Evolutionary conservation across 257 asterid species (phyloP), one percentile per base, ranked within the genome.

Genomic region (Solanum virginianum): DNA sequence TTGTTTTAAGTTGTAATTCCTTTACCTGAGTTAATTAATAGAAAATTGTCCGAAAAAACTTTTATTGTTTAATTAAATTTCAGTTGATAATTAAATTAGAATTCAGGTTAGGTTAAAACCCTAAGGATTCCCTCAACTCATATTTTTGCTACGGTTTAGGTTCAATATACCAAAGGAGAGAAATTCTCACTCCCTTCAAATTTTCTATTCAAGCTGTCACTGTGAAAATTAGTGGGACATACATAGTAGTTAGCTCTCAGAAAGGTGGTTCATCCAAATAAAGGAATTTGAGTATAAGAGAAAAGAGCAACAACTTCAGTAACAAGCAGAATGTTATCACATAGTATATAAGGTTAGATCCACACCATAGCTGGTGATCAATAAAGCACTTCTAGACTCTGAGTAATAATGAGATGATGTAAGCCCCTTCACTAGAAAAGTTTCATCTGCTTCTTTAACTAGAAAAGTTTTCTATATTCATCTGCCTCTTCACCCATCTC

Each of bases 401-500:
- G 32, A 63, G 51, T n/a, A 55, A 32, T 26, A 80, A 24, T 45
- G 54, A 81, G 77, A 62, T 72, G 60, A 49, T 26, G 59, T 16
- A 77, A 8, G 82, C 47, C 47, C 74, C 63, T 81, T 91, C 90
- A 92, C 47, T 72, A 36, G 86, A 95, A 89, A 72, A 95, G 95
- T 87, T 96, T 96, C 66, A 59, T n/a, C 66, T 26, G 82, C 63
- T n/a, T 81, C 69, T 82, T 91, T 91, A 89, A 92, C 47, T 79
- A 17, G 85, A 95, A 89, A 72, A 96, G 94, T 87, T 96, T 96
- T 89, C 95, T 85, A 86, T 95, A 95, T 82, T 88, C 90, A 41
- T 87, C 94, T n/a, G 99, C 99, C 89, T 96, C 99, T 85, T 89
- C 91, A 49, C 91, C 89, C 99, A 95, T 95, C 92, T 96, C 99